These are phyloP conservation scores for Erysimum cheiranthoides DNA, from an alignment of 345 rosid species.

Conservation along the genomic window DNA sequence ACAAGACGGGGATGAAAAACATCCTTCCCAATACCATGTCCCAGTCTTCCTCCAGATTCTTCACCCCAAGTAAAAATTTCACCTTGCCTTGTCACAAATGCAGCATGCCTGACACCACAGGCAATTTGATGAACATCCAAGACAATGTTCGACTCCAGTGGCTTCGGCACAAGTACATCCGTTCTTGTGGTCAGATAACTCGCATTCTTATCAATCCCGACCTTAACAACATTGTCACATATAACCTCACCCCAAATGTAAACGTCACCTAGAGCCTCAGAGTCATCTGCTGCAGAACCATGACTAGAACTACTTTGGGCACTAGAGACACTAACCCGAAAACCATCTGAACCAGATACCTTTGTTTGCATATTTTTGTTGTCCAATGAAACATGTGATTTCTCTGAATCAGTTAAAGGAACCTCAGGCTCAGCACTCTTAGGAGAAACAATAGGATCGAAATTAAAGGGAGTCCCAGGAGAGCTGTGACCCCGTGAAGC, in stretches of 20 bases:
- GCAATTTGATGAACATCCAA: constrained; percentile 93
- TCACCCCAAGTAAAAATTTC: constrained; percentile 99
- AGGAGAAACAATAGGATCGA: constrained; percentile 65
- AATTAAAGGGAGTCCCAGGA: constrained; percentile 70
- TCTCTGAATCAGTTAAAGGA: constrained; percentile 62
- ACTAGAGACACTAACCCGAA: constrained; percentile 98
- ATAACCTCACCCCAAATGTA: constrained; percentile 97
- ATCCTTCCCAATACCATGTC: constrained; percentile 90
- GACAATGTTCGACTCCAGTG: constrained; percentile 83
- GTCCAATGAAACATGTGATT: constrained; percentile 85
- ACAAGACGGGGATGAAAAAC: constrained; percentile 77
- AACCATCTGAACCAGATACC: constrained; percentile 85
- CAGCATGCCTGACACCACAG: constrained; percentile 92
- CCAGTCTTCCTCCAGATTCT: constrained; percentile 96
- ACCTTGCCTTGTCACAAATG: constrained; percentile 90
- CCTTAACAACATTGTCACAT: constrained; percentile 75
- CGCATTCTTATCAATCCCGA: constrained; percentile 72
- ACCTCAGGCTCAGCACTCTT: constrained; percentile 64
- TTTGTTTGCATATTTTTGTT: constrained; percentile 83
- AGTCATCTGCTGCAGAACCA: constrained; percentile 93
- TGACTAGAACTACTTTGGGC: constrained; percentile 98
- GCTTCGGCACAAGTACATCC: constrained; percentile 86
- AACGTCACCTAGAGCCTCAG: constrained; percentile 96
- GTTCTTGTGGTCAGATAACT: constrained; percentile 70
- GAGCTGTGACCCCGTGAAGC: constrained; percentile 72